Conservation (phyloP, 495 filamentous ascomycete genomes). For the Podospora pseudoanserina region DNA sequence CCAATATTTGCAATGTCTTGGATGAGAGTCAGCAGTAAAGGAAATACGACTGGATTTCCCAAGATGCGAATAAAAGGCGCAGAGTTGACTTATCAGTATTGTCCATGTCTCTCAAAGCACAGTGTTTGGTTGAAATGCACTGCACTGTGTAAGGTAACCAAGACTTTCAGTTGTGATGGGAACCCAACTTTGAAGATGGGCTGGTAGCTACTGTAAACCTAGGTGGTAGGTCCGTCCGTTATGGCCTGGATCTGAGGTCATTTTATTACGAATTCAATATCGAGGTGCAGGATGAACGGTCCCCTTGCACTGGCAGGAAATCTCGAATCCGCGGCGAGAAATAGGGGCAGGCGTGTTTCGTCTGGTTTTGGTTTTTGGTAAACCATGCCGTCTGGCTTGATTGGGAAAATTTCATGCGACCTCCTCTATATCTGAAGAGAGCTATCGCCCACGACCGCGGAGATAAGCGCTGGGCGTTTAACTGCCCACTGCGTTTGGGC, state of each 20-base stretch:
- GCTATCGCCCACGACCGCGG: neutral
- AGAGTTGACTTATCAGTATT: neutral
- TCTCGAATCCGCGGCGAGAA: neutral
- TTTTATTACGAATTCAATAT: neutral
- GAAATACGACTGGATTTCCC: neutral
- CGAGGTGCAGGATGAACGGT: neutral
- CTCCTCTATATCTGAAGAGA: neutral
- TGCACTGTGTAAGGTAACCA: neutral
- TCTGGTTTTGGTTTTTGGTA: neutral
- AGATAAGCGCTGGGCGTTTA: neutral
- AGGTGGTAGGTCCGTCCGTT: neutral
- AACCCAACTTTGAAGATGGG: neutral
- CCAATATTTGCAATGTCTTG: neutral
- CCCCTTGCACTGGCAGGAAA: neutral
- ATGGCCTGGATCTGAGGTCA: neutral
- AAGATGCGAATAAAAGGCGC: neutral
- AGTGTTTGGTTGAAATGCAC: neutral
- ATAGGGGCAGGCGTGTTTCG: neutral
- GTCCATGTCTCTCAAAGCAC: neutral
- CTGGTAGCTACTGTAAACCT: neutral
- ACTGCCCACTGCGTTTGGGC: neutral
- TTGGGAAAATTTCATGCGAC: neutral
- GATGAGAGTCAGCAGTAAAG: neutral
- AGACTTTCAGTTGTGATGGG: neutral
- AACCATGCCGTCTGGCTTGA: neutral